These are phyloP conservation scores for Megacollybia marginata DNA, from an alignment of 768 basidiomycete species.

Conservation along the genomic window DNA sequence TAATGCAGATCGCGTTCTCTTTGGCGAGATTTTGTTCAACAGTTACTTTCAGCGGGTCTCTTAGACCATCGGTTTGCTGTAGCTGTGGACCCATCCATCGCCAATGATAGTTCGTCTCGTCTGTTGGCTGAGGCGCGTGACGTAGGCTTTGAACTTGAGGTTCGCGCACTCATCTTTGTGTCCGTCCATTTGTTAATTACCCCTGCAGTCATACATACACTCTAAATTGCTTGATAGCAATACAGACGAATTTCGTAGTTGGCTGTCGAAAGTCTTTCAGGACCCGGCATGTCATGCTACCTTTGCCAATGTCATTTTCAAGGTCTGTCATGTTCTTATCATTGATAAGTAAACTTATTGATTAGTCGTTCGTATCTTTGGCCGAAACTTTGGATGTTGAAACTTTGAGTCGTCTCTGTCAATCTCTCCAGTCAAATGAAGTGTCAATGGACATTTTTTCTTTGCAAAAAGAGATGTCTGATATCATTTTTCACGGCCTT, in stretches of 20 bases:
- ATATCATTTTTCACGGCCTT: constrained; percentile 57
- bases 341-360: neutral
- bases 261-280: constrained; percentile 39
- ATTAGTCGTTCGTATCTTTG: constrained; percentile 52
- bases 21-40: constrained; percentile 45
- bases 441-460: constrained; percentile 60
- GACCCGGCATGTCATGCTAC: constrained; percentile 51
- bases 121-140: constrained; percentile 57
- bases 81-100: constrained; percentile 43
- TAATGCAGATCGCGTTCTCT: constrained; percentile 24
- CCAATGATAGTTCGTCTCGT: constrained; percentile 39
- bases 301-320: constrained; percentile 50
- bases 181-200: constrained; percentile 5
- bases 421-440: constrained; percentile 52
- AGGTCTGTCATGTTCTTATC: constrained; percentile 30
- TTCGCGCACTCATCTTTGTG: constrained; percentile 20
- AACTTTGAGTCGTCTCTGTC: constrained; percentile 62
- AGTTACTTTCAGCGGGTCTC: constrained; percentile 45
- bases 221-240: constrained; percentile 48
- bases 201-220: constrained; percentile 46
- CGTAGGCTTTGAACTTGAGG: constrained; percentile 50
- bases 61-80: constrained; percentile 45
- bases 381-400: constrained; percentile 56
- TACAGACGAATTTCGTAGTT: constrained; percentile 27
- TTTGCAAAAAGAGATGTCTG: constrained; percentile 56